phyloP scores from a whole-genome alignment of 495 filamentous ascomycete genomes.

The Darksidea phi region DNA sequence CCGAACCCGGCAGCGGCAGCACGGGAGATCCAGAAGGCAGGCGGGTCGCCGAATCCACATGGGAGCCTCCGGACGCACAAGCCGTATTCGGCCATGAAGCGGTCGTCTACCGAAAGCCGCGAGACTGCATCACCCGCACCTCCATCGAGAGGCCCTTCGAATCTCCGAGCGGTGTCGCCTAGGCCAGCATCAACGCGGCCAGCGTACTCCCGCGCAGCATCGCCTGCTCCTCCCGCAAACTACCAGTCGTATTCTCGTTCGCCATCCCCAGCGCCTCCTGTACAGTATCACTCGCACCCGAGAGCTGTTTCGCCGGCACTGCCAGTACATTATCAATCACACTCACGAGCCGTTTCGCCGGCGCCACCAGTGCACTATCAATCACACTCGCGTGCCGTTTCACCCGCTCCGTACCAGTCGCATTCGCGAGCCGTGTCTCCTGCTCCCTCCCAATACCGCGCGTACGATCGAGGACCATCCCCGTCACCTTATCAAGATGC shows the following conservation, averaged over 20 bases:
- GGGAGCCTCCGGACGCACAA: slow-evolving; percentile 38
- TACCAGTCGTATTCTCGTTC: slow-evolving; percentile 21
- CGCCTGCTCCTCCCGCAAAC: slow-evolving; percentile 16
- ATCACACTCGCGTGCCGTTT: slow-evolving; percentile 39
- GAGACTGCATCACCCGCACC: slow-evolving; percentile 23
- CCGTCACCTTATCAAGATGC: slow-evolving; percentile 36
- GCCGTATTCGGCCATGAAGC: slow-evolving; percentile 49
- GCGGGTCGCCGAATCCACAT: slow-evolving; percentile 30
- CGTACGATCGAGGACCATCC: slow-evolving; percentile 34
- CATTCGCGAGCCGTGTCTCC: slow-evolving; percentile 42
- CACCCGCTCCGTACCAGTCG: slow-evolving; percentile 37
- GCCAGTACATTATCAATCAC: slow-evolving; percentile 18
- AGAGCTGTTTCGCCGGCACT: slow-evolving; percentile 39
- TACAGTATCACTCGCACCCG: slow-evolving; percentile 18
- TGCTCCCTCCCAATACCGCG: slow-evolving; percentile 31
- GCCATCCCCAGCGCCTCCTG: slow-evolving; percentile 31
- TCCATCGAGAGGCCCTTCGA: slow-evolving; percentile 2
- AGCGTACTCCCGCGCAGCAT: slow-evolving; percentile 4
- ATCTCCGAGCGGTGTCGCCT: slow-evolving; percentile 18
- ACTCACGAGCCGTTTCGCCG: slow-evolving; percentile 35
- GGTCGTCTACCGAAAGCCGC: slow-evolving; percentile 35
- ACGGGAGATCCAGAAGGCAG: slow-evolving; percentile 42
- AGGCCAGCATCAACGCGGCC: slow-evolving; percentile 9
- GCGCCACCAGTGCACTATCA: slow-evolving; percentile 42
- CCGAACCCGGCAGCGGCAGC: slow-evolving; percentile 41